phyloP scores from a whole-genome alignment of 805 yeast genomes.

The Wickerhamiella dianesei region DNA sequence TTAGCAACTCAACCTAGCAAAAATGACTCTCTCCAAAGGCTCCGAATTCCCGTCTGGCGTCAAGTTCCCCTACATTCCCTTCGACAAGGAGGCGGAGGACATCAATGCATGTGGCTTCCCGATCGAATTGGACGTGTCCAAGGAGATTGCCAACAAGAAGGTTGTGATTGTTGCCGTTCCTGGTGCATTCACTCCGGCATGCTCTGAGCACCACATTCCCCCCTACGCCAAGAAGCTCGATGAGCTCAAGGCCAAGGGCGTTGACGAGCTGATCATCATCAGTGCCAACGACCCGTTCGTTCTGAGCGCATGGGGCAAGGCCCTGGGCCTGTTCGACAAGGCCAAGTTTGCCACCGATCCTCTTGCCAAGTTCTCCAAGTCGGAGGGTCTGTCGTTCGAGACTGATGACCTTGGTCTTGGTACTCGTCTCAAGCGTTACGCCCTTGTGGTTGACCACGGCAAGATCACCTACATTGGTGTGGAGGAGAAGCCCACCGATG shows the following conservation, averaged over 20 bases:
- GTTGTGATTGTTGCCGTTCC: constrained; percentile 66
- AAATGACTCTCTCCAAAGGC: constrained; percentile 6
- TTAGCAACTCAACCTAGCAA: no score
- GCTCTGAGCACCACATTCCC: constrained; percentile 60
- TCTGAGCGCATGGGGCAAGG: constrained; percentile 52
- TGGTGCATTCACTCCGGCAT: constrained; percentile 80
- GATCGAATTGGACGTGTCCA: constrained; percentile 24
- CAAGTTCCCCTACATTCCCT: constrained; percentile 25
- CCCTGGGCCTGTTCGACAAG: constrained; percentile 26
- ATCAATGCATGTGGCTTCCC: constrained; percentile 31
- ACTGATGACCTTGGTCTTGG: constrained; percentile 42
- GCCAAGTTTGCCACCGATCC: constrained; percentile 54
- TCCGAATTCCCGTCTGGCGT: constrained; percentile 24
- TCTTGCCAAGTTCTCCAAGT: constrained; percentile 41
- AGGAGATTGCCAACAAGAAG: constrained; percentile 33
- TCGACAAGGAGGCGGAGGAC: constrained; percentile 21
- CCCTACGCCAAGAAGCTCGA: constrained; percentile 40
- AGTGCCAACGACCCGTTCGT: constrained; percentile 65
- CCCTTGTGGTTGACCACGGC: constrained; percentile 52
- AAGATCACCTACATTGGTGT: constrained; percentile 37
- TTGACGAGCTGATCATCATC: constrained; percentile 48
- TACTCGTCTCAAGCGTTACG: constrained; percentile 55
- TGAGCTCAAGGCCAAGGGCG: constrained; percentile 44
- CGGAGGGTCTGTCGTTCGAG: constrained; percentile 46
- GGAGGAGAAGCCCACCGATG: constrained; percentile 32